Evolutionary conservation across 805 yeast genomes (phyloP), one percentile per base, ranked within the genome.

Genomic region (Kodamaea neixiangensis): DNA sequence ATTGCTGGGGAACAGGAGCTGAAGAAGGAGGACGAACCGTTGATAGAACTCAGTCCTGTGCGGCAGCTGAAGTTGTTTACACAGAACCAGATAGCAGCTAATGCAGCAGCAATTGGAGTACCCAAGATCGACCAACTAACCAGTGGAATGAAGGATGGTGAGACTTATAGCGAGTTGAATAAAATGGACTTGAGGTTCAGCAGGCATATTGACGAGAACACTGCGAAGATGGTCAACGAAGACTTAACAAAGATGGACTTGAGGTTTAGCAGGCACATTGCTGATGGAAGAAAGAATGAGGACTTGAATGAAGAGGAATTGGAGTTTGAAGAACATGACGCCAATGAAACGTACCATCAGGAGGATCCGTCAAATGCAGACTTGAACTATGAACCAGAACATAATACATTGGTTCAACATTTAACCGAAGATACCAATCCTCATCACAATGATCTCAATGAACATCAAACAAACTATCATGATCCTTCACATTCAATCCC

Each of bases 161-260:
- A 25, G 10, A 25, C 31, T 5, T 25, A 37, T 17, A 34, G 18
- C 17, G 41, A 37, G 6, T 37, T 37, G 13, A 17, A 15, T 10
- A 37, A 37, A 19, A 37, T 37, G 41, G 41, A 19, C 5, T 37
- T 37, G 21, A 37, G 41, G 19, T 37, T 37, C 19, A 37, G 41
- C 19, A 14, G 41, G 7, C 21, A 15, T 25, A 25, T 25, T 25
- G 31, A 25, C 5, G 29, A 9, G 3, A 25, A 25, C 11, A 13
- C 31, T 9, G 31, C 13, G 19, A 19, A 37, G 9, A 37, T 20
- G 5, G 19, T 11, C 19, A 37, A 18, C 11, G 41, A 37, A 14
- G 41, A 37, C 13, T 37, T 37, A 13, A 37, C 41, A 11, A 37
- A 37, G 21, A 37, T 37, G 41, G 41, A 37, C 19, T 17, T 37